A percentile compares a stretch with the other conserved stretches of the same genome.
Evolutionary conservation across 2,329 filamentous ascomycete genomes (phyloP).

Genomic region (Exophiala phaeomuriformis): DNA sequence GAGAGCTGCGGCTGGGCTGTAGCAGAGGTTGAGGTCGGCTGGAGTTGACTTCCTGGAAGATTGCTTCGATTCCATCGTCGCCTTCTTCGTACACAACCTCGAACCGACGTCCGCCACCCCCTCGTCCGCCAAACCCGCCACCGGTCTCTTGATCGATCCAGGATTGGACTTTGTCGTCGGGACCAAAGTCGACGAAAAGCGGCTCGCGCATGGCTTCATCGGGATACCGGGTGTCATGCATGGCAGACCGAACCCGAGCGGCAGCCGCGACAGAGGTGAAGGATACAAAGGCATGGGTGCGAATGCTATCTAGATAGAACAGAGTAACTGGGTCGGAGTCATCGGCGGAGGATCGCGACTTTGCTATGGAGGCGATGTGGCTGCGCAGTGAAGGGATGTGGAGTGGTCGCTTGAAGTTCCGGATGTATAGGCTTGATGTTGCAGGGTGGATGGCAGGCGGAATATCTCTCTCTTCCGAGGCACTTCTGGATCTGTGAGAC

Average conservation of each 20-base stretch:
- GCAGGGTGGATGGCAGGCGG: slow-evolving; percentile 61
- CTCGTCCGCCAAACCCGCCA: slow-evolving; percentile 30
- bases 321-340: slow-evolving; percentile 53
- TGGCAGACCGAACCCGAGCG: slow-evolving; percentile 62
- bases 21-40: slow-evolving; percentile 8
- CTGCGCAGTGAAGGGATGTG: slow-evolving; percentile 59
- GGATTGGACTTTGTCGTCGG: slow-evolving; percentile 59
- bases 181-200: slow-evolving; percentile 85
- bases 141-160: slow-evolving; percentile 68
- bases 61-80: slow-evolving; percentile 50
- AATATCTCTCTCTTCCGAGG: slow-evolving; percentile 36
- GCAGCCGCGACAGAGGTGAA: slow-evolving; percentile 66
- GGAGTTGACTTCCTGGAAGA: slow-evolving; percentile 46
- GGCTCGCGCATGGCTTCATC: slow-evolving; percentile 76
- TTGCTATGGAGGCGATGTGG: slow-evolving; percentile 63
- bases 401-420: slow-evolving; percentile 81
- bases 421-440: slow-evolving; percentile 76
- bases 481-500: slow-evolving; percentile 20
- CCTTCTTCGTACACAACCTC: slow-evolving; percentile 63
- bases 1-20: slow-evolving; percentile 6
- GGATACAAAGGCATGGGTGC: slow-evolving; percentile 76
- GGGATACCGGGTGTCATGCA: slow-evolving; percentile 80
- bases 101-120: slow-evolving; percentile 50
- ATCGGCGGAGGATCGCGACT: slow-evolving; percentile 44
- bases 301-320: slow-evolving; percentile 76